Evolutionary conservation across 192 early-diverging fungal genomes (phyloP).

Genomic region (Coemansia sp.): DNA sequence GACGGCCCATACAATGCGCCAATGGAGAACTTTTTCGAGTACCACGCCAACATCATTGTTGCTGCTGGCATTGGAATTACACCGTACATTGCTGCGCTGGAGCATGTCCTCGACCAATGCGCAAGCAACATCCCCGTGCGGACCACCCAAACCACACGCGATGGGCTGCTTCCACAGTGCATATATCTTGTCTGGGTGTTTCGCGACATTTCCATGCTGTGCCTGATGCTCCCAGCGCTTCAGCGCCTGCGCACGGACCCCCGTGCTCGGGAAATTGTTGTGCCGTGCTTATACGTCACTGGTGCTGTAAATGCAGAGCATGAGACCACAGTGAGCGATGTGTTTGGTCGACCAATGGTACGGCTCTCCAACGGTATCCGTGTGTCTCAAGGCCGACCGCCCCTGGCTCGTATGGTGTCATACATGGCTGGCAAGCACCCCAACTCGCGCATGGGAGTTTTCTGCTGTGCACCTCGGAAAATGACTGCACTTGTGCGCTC

Average conservation of each 20-base stretch:
- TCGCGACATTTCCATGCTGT: conserved; percentile 41
- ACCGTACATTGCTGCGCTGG: conserved; percentile 57
- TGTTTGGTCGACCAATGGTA: conserved; percentile 48
- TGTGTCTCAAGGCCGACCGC: conserved; percentile 41
- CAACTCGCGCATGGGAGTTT: conserved; percentile 41
- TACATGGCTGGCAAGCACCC: conserved; percentile 47
- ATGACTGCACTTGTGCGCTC: conserved; percentile 42
- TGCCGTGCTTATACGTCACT: conserved; percentile 47
- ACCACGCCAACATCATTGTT: conserved; percentile 64
- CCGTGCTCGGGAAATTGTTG: conserved; percentile 41
- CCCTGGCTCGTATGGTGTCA: conserved; percentile 38
- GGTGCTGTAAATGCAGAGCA: conserved; percentile 33
- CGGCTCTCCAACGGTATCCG: conserved; percentile 48
- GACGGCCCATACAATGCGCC: conserved; percentile 76
- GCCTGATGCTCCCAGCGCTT: conserved; percentile 27
- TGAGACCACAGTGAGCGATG: conserved; percentile 35
- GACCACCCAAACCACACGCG: conserved; percentile 37
- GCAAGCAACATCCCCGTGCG: conserved; percentile 33
- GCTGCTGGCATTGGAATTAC: conserved; percentile 85
- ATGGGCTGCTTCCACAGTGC: conserved; percentile 37
- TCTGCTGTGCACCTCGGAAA: conserved; percentile 43
- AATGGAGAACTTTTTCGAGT: conserved; percentile 76
- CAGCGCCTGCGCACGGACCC: conserved; percentile 31
- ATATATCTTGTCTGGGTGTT: conserved; percentile 51
- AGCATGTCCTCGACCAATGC: conserved; percentile 42